Percentiles rank a stretch among this genome's conserved stretches.
Evolutionary conservation across 2,329 filamentous ascomycete genomes (phyloP).

Genomic region (Amauroascus niger): DNA sequence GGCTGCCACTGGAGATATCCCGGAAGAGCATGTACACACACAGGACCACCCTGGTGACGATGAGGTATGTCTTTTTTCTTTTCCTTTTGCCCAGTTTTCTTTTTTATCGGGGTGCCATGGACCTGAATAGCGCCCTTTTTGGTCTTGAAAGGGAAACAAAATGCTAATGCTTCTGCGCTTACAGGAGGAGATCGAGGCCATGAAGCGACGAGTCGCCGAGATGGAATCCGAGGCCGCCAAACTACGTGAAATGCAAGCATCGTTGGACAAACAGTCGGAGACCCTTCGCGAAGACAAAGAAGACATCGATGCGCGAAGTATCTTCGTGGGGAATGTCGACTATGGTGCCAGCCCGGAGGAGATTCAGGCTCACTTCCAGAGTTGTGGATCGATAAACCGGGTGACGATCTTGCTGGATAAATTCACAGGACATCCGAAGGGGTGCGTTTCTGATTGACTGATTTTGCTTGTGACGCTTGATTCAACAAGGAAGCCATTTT

Average conservation of each 20-base stretch:
- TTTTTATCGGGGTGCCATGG: too few relatives aligned
- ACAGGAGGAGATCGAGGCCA: constrained; percentile 70
- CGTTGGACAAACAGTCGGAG: constrained; percentile 72
- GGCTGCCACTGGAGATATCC: constrained; percentile 15
- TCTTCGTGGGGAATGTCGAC: constrained; percentile 98
- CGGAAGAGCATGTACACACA: constrained; percentile 16
- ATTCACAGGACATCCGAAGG: constrained; percentile 98
- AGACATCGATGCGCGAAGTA: constrained; percentile 86
- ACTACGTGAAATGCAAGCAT: constrained; percentile 76
- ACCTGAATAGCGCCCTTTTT: neutral
- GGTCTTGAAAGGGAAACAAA: neutral
- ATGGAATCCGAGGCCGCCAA: constrained; percentile 87
- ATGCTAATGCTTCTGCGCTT: neutral
- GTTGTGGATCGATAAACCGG: constrained; percentile 91
- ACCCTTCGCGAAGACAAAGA: constrained; percentile 86
- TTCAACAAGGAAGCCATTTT: neutral
- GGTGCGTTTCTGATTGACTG: constrained; percentile 44
- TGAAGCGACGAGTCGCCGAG: constrained; percentile 78
- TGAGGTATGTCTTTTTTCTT: constrained; percentile 29
- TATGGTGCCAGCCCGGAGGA: constrained; percentile 96
- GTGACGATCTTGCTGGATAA: constrained; percentile 97
- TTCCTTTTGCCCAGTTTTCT: neutral
- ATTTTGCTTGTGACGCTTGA: constrained; percentile 6
- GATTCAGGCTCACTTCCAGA: constrained; percentile 97
- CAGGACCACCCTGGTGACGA: constrained; percentile 37